phyloP scores from a whole-genome alignment of 2,329 filamentous ascomycete genomes.

The Emericellopsis atlantica region DNA sequence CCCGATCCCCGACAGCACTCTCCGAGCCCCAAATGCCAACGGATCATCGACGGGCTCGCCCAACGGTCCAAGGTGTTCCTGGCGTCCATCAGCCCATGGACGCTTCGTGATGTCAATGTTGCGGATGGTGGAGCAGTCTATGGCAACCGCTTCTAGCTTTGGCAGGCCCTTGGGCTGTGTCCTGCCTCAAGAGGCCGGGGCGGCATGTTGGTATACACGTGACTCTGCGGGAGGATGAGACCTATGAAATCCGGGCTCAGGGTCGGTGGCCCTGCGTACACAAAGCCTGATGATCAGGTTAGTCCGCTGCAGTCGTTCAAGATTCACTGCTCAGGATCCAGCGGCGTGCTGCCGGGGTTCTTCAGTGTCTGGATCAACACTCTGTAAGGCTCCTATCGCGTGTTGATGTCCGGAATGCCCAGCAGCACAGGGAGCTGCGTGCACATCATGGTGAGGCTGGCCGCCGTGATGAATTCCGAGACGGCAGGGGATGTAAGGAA shows the following conservation, averaged over 20 bases:
- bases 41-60: slow-evolving; percentile 65
- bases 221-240: slow-evolving; percentile 57
- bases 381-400: slow-evolving; percentile 63
- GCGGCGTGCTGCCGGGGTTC: slow-evolving; percentile 47
- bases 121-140: slow-evolving; percentile 90
- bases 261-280: slow-evolving; percentile 60
- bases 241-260: slow-evolving; percentile 55
- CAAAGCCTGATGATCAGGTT: no score
- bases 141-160: slow-evolving; percentile 74
- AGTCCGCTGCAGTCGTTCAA: no score
- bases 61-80: slow-evolving; percentile 89
- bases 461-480: slow-evolving; percentile 94
- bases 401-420: slow-evolving; percentile 65
- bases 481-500: slow-evolving; percentile 82
- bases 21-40: slow-evolving; percentile 77
- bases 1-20: slow-evolving; percentile 39
- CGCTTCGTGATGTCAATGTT: slow-evolving; percentile 86
- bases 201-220: slow-evolving; percentile 58
- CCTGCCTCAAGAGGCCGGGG: slow-evolving; percentile 11
- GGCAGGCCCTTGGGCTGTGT: slow-evolving; percentile 48
- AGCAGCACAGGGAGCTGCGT: slow-evolving; percentile 77
- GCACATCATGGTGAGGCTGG: slow-evolving; percentile 74
- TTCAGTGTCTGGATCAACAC: slow-evolving; percentile 78
- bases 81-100: slow-evolving; percentile 87
- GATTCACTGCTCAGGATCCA: slow-evolving; percentile 40